Conservation (phyloP, 371 early-diverging fungal species). For the Mortierella sp. region DNA sequence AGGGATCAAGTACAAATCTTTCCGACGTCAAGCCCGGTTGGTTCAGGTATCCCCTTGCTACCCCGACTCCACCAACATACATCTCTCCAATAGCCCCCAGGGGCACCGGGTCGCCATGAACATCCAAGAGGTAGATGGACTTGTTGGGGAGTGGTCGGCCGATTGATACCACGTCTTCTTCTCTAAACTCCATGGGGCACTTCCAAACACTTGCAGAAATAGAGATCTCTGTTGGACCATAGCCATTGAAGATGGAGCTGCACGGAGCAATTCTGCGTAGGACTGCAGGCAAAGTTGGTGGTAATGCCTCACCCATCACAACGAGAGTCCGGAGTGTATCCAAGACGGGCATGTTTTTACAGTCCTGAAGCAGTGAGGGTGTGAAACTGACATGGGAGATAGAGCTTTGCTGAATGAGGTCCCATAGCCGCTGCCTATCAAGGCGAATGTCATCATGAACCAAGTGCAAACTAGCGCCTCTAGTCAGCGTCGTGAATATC, state of each 20-base stretch:
- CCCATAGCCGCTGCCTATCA: neutral
- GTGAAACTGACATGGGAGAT: slow-evolving; percentile 1
- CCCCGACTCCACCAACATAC: slow-evolving; percentile 4
- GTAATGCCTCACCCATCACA: no score
- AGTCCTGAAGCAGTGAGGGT: slow-evolving; percentile 1
- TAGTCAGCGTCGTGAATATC: neutral
- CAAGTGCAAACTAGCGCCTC: neutral
- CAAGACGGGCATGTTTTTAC: neutral
- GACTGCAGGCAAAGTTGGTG: no score
- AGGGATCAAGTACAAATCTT: slow-evolving; percentile 11
- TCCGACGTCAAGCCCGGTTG: slow-evolving; percentile 25
- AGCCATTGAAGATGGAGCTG: no score
- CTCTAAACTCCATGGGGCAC: no score
- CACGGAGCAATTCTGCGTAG: no score
- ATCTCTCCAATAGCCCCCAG: slow-evolving; percentile 20
- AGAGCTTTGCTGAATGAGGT: neutral
- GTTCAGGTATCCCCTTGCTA: slow-evolving; percentile 40
- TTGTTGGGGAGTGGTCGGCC: slow-evolving; percentile 1
- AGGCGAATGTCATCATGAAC: neutral
- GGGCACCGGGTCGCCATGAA: slow-evolving; percentile 1
- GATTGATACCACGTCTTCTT: no score
- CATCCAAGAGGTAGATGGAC: slow-evolving; percentile 7
- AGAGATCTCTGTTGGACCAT: no score
- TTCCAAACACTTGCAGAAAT: no score
- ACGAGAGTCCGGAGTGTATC: no score